These are phyloP conservation scores for Quercus alba DNA, from an alignment of 306 rosid species.

Conservation along the genomic window DNA sequence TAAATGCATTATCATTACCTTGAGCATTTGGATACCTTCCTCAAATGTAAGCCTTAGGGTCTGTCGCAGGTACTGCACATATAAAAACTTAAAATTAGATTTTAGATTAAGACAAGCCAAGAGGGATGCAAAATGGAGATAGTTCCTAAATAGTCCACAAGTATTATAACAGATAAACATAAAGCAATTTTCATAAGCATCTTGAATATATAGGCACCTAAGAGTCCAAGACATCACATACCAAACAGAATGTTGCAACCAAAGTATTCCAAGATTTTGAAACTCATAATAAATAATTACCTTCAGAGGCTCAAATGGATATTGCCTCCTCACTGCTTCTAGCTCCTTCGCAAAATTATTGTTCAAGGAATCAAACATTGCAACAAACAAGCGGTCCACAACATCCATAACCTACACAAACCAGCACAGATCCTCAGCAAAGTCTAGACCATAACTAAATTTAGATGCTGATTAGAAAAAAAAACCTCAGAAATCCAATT, in stretches of 20 bases:
- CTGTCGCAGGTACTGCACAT: constrained; percentile 73
- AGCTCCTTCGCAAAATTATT: constrained; percentile 60
- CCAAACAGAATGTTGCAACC: no score
- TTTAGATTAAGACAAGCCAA: neutral
- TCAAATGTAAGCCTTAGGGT: constrained; percentile 82
- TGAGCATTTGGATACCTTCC: constrained; percentile 93
- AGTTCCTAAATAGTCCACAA: neutral
- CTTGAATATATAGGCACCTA: neutral
- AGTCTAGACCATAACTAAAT: constrained; percentile 13
- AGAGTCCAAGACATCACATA: no score
- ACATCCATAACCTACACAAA: constrained; percentile 78
- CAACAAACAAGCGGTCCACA: constrained; percentile 67
- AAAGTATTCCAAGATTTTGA: neutral
- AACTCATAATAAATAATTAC: constrained; percentile 23
- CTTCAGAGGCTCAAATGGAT: constrained; percentile 93
- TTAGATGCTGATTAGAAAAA: constrained; percentile 2
- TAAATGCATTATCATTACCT: constrained; percentile 37
- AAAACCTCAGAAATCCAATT: neutral
- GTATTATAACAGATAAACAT: neutral
- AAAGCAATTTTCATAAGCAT: neutral
- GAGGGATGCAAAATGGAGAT: neutral
- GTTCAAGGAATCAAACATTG: constrained; percentile 74
- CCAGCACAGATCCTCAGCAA: constrained; percentile 5
- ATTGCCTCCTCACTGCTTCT: constrained; percentile 74
- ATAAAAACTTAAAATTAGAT: constrained; percentile 22